Conservation (phyloP, 441 rosid genomes). For the Pelargonium citronellum region DNA sequence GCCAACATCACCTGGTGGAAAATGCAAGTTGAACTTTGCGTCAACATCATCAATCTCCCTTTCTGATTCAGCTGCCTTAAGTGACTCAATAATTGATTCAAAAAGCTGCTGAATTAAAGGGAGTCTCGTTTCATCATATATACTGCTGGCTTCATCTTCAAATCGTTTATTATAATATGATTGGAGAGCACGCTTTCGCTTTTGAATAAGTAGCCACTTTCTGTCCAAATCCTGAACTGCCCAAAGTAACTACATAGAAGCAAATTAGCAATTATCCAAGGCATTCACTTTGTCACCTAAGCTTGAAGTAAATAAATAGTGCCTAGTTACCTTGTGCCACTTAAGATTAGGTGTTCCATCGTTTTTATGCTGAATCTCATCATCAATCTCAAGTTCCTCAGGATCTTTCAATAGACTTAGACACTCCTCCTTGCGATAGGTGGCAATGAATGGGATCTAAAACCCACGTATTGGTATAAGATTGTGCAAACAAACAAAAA, state of each 20-base stretch:
- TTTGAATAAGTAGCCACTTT: conserved; percentile 90
- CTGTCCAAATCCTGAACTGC: conserved; percentile 75
- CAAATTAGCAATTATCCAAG: conserved; percentile 14
- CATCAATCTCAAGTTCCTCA: conserved; percentile 40
- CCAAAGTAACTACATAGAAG: conserved; percentile 67
- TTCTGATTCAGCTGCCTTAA: conserved; percentile 70
- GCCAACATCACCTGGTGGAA: conserved; percentile 82
- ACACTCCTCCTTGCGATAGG: conserved; percentile 85
- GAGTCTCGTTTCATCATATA: conserved; percentile 81
- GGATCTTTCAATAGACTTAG: conserved; percentile 56
- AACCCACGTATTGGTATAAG: conserved; percentile 17
- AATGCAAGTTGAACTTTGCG: conserved; percentile 86
- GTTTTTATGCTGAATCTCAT: conserved; percentile 40
- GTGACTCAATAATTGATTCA: conserved; percentile 60
- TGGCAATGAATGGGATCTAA: conserved; percentile 90
- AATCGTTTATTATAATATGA: conserved; percentile 67
- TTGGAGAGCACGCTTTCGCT: conserved; percentile 70
- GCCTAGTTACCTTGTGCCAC: conserved; percentile 68
- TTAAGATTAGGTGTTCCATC: conserved; percentile 49
- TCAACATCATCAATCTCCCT: conserved; percentile 97
- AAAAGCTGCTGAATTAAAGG: conserved; percentile 66
- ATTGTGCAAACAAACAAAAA: neutral
- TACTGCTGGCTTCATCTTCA: conserved; percentile 80
- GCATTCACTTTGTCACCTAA: neutral
- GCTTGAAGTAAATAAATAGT: neutral